Base-by-base conservation (phyloP, 2,329 filamentous ascomycete genomes). In the Biscogniauxia sp. region DNA sequence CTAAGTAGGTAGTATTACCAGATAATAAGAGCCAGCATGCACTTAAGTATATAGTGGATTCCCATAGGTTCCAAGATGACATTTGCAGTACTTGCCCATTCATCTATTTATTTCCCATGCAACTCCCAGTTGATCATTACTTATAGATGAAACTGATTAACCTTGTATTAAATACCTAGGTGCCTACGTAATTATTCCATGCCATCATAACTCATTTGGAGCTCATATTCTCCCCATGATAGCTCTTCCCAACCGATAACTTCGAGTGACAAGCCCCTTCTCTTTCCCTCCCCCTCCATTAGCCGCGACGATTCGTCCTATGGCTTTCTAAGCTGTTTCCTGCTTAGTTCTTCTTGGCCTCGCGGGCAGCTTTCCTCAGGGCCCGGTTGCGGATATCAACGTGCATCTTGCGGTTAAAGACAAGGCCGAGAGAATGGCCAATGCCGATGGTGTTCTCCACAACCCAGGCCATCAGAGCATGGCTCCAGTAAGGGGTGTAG, bases 401-500 rank as follows among this genome's bases (percentile, higher is more conserved):
- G 73, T 97, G 93, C 88, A 96, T 93, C 66, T 79, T 80, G 66
- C 81, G 77, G 74, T 86, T 87, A 70, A 79, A 75, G 68, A 73
- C 76, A 50, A 86, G 78, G 11, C 76, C 79, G 20, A 83, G 53
- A 15, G 74, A 72, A 69, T 78, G 80, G 55, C 79, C 82, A 20
- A 79, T 76, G 5, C 84, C 84, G 32, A 83, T 70, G 0, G 84
- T 80, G 65, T 78, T 86, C 74, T 87, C 84, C 41, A 97, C 80
- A 59, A 86, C 85, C 89, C 91, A 97, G 66, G 94, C 88, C 87
- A 97, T 90, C 57, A 96, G 73, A 0, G 89, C 92, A 76, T 99
- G 95, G 66, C 85, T 90, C 93, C 93, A 98, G 80, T 89, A 97
- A 0, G 95, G 96, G 2, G 93, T 96, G 70, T 92, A 94, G 41